These are phyloP conservation scores for rapeseed (Brassica napus) DNA, from an alignment of 345 rosid genomes.

Conservation along the genomic window Da-Ae NC_063443.1:2895001-2895500, in stretches of 20 bases:
- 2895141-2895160: slow-evolving; percentile 68
- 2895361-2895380: slow-evolving; percentile 14
- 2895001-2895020: slow-evolving; percentile 46
- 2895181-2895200: slow-evolving; percentile 43
- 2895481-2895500: slow-evolving; percentile 14
- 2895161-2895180: slow-evolving; percentile 42
- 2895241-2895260: slow-evolving; percentile 49
- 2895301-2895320: background rate
- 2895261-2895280: slow-evolving; percentile 59
- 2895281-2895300: slow-evolving; percentile 24
- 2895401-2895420: background rate
- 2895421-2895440: background rate
- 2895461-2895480: slow-evolving; percentile 14
- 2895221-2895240: slow-evolving; percentile 44
- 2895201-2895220: slow-evolving; percentile 47
- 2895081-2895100: slow-evolving; percentile 65
- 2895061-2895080: background rate
- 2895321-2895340: background rate
- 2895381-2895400: background rate
- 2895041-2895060: slow-evolving; percentile 6
- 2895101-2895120: slow-evolving; percentile 84
- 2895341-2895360: background rate
- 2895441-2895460: slow-evolving; percentile 3
- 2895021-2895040: slow-evolving; percentile 12
- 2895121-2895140: slow-evolving; percentile 86